These are phyloP conservation scores for Alternaria conjuncta DNA, from an alignment of 2,329 filamentous ascomycete species.

Conservation along the genomic window DNA sequence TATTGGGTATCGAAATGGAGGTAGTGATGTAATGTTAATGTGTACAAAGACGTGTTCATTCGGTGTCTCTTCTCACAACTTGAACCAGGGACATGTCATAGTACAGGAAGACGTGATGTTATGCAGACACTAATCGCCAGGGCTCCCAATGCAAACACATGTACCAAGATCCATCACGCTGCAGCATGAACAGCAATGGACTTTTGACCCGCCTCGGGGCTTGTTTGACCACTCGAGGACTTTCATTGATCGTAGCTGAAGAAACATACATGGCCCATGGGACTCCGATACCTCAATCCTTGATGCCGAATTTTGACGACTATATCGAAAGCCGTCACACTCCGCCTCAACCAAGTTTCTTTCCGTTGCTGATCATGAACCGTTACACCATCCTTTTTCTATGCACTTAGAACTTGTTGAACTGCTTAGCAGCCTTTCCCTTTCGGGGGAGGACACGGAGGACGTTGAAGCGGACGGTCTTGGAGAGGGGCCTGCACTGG, in stretches of 20 bases:
- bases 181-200: slow-evolving; percentile 17
- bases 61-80: neutral
- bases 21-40: neutral
- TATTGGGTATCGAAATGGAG: neutral
- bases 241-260: slow-evolving; percentile 51
- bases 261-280: slow-evolving; percentile 50
- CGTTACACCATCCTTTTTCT: slow-evolving; percentile 34
- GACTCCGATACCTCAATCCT: slow-evolving; percentile 50
- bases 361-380: slow-evolving; percentile 36
- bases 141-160: neutral
- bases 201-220: slow-evolving; percentile 48
- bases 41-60: neutral
- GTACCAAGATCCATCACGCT: slow-evolving; percentile 5
- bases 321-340: slow-evolving; percentile 44
- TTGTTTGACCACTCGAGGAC: slow-evolving; percentile 45
- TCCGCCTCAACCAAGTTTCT: slow-evolving; percentile 32
- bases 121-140: neutral
- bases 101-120: neutral
- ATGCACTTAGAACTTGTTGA: slow-evolving; percentile 90
- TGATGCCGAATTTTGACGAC: slow-evolving; percentile 47
- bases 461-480: slow-evolving; percentile 99
- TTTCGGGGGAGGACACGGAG: slow-evolving; percentile 97
- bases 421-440: slow-evolving; percentile 96
- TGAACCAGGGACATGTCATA: neutral
- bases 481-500: slow-evolving; percentile 98